phyloP scores from a whole-genome alignment of 2,329 filamentous ascomycete species.

The Fusarium buharicum region DNA sequence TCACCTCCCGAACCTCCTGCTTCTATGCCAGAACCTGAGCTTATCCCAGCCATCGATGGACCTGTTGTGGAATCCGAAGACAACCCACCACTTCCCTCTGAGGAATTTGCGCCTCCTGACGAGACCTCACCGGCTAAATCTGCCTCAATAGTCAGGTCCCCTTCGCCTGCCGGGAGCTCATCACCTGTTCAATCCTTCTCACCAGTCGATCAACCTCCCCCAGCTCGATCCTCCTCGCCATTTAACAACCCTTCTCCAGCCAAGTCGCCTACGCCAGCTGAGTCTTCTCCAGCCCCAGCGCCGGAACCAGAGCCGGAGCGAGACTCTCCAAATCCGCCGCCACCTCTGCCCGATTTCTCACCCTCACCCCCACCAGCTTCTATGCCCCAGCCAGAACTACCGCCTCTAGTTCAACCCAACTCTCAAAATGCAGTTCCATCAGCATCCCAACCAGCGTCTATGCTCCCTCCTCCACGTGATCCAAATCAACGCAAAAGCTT shows the following conservation, averaged over 20 bases:
- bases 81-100: not conserved
- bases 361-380: conserved; percentile 25
- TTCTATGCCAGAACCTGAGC: conserved; percentile 23
- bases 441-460: conserved; percentile 25
- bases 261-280: not conserved
- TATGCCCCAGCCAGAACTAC: conserved; percentile 32
- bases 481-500: conserved; percentile 67
- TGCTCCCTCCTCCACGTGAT: conserved; percentile 55
- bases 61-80: conserved; percentile 2
- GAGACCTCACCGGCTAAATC: conserved; percentile 12
- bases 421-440: conserved; percentile 15
- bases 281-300: not conserved
- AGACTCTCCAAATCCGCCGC: conserved; percentile 7
- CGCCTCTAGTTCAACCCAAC: conserved; percentile 4
- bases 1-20: conserved; percentile 14
- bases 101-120: not conserved
- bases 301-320: not conserved
- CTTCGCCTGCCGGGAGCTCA: conserved; percentile 6
- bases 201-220: conserved; percentile 10
- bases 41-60: not conserved
- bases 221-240: conserved; percentile 2
- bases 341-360: conserved; percentile 9
- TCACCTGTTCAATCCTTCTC: conserved; percentile 19
- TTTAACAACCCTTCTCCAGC: not conserved
- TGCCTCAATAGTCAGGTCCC: not conserved